Evolutionary conservation across 371 early-diverging fungal genomes (phyloP).

Genomic region (Entomophthora muscae): DNA sequence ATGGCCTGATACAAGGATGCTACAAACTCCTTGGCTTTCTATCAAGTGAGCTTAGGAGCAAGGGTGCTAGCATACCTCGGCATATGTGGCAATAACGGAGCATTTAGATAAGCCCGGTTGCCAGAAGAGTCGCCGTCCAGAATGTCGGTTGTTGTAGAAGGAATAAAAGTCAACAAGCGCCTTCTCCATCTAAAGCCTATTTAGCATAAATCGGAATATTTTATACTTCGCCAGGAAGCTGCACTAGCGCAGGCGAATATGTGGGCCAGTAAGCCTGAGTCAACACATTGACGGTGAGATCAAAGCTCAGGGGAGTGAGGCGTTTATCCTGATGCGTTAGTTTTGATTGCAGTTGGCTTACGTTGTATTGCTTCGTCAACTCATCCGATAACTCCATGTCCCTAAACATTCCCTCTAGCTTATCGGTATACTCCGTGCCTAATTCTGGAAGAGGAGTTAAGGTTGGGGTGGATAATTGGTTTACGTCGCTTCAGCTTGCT

Average conservation of each 20-base stretch:
- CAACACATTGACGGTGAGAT: slow-evolving; percentile 55
- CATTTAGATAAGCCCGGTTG: slow-evolving; percentile 64
- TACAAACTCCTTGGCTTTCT: slow-evolving; percentile 50
- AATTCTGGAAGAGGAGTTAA: slow-evolving; percentile 58
- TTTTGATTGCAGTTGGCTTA: slow-evolving; percentile 15
- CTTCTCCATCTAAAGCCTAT: slow-evolving; percentile 27
- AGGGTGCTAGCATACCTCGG: slow-evolving; percentile 17
- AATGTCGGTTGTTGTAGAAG: slow-evolving; percentile 58
- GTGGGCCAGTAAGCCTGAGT: slow-evolving; percentile 83
- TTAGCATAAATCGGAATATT: neutral
- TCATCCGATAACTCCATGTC: slow-evolving; percentile 71
- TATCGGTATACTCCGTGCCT: slow-evolving; percentile 72
- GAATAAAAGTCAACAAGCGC: slow-evolving; percentile 43
- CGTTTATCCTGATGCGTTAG: slow-evolving; percentile 11
- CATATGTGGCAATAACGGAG: slow-evolving; percentile 32
- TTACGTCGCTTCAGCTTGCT: slow-evolving; percentile 55
- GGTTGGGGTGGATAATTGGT: neutral
- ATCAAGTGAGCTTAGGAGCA: slow-evolving; percentile 9
- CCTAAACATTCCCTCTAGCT: slow-evolving; percentile 84
- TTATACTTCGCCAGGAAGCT: slow-evolving; percentile 45
- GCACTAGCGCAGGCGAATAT: slow-evolving; percentile 43
- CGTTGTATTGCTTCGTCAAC: slow-evolving; percentile 31
- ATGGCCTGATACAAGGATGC: slow-evolving; percentile 58
- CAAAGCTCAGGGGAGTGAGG: slow-evolving; percentile 10
- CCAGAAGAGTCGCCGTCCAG: slow-evolving; percentile 67